Percentiles rank a stretch among this genome's conserved stretches.
Conservation (phyloP, 1,284 basidiomycete genomes). For the Ustilago xerochloae region DNA sequence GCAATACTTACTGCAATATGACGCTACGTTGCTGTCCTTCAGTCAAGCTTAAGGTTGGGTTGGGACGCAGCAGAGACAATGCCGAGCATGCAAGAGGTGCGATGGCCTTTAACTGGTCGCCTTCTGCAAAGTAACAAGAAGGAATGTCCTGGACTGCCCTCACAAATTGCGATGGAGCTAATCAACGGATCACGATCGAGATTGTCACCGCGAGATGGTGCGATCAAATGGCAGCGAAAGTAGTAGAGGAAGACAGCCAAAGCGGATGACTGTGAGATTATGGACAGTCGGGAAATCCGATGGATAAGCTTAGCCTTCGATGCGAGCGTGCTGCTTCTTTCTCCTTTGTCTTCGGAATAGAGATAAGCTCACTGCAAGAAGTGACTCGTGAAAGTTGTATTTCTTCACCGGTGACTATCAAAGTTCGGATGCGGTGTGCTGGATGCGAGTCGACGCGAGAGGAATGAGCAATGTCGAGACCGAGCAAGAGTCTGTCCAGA, state of each 20-base stretch:
- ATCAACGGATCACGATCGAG: no score
- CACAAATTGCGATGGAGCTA: background rate
- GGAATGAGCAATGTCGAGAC: background rate
- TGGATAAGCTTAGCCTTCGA: constrained; percentile 11
- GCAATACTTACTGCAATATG: constrained; percentile 15
- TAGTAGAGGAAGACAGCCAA: no score
- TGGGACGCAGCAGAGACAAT: constrained; percentile 1
- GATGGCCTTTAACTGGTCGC: background rate
- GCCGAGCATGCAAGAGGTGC: background rate
- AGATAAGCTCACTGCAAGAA: background rate
- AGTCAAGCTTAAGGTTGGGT: constrained; percentile 18
- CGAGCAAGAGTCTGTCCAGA: background rate
- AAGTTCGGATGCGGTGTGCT: background rate
- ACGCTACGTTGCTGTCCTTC: constrained; percentile 6
- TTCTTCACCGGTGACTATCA: constrained; percentile 3
- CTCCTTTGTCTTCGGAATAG: background rate
- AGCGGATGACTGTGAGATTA: no score
- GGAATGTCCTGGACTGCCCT: no score
- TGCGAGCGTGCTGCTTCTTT: background rate
- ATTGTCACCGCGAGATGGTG: no score
- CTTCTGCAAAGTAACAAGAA: no score
- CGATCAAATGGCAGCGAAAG: no score
- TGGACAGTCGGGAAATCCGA: constrained; percentile 4
- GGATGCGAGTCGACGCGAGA: background rate
- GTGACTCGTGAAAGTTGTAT: background rate